A percentile compares a stretch with the other conserved stretches of the same genome.
Evolutionary conservation across 345 rosid species (phyloP).

Genomic region (Hibiscus tridactylites): DNA sequence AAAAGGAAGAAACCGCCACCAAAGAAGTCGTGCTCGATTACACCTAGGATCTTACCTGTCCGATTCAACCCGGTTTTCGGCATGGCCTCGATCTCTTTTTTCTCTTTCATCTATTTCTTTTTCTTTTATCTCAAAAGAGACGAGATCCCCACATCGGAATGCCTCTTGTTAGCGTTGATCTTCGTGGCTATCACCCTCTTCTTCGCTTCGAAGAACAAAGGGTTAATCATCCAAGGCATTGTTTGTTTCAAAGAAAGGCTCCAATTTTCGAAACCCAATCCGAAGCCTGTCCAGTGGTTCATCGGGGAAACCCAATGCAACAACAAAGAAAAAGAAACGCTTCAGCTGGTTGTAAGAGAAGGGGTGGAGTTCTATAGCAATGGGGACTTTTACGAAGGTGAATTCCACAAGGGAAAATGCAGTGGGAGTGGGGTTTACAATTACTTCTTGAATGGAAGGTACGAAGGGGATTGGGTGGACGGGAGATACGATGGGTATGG

Average conservation of each 20-base stretch:
- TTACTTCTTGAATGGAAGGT: slow-evolving; percentile 64
- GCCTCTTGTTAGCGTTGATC: slow-evolving; percentile 60
- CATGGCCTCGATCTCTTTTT: slow-evolving; percentile 46
- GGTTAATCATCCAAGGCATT: slow-evolving; percentile 42
- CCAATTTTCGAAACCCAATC: slow-evolving; percentile 26
- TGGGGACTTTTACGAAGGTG: slow-evolving; percentile 92
- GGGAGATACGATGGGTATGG: slow-evolving; percentile 90
- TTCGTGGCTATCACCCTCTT: slow-evolving; percentile 73
- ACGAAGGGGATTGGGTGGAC: slow-evolving; percentile 92
- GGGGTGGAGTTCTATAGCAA: slow-evolving; percentile 80
- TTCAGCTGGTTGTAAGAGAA: slow-evolving; percentile 31
- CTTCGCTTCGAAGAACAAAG: slow-evolving; percentile 67
- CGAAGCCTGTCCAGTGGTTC: slow-evolving; percentile 70
- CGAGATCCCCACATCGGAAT: slow-evolving; percentile 67
- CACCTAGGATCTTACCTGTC: slow-evolving; percentile 33
- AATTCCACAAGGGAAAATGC: slow-evolving; percentile 70
- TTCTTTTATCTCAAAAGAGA: slow-evolving; percentile 45
- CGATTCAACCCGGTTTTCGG: slow-evolving; percentile 50
- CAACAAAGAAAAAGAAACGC: slow-evolving; percentile 15
- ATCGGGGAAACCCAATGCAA: slow-evolving; percentile 40
- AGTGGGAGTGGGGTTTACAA: slow-evolving; percentile 91
- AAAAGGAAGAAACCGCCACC: slow-evolving; percentile 22
- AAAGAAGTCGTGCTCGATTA: slow-evolving; percentile 30
- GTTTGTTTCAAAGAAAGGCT: slow-evolving; percentile 38
- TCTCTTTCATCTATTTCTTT: slow-evolving; percentile 41